These are phyloP conservation scores for Naganishia randhawae DNA, from an alignment of 768 basidiomycete species.

Conservation along the genomic window DNA sequence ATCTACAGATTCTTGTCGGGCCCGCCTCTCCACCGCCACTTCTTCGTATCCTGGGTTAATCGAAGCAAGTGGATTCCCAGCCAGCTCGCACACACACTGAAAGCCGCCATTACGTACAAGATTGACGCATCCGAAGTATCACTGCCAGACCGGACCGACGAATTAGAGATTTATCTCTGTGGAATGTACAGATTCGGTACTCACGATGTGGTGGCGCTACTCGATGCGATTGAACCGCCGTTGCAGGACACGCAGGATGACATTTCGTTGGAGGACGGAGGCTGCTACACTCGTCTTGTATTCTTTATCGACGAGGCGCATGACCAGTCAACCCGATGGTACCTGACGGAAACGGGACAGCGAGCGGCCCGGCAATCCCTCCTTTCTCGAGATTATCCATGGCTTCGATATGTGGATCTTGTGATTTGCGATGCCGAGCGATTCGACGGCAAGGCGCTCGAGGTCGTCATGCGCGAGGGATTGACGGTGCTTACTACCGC, in stretches of 20 bases:
- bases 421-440: background rate
- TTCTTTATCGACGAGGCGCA: background rate
- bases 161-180: conserved; percentile 10
- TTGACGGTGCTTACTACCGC: conserved; percentile 9
- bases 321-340: background rate
- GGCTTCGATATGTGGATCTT: conserved; percentile 11
- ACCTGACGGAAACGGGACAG: background rate
- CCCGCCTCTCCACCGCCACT: conserved; percentile 16
- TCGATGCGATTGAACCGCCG: conserved; percentile 14
- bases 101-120: conserved; percentile 19
- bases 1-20: conserved; percentile 1
- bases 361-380: background rate
- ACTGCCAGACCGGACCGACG: no score
- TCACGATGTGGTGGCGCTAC: conserved; percentile 3
- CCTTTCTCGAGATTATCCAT: background rate
- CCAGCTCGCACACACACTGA: background rate
- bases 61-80: conserved; percentile 3
- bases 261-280: background rate
- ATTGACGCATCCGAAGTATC: no score
- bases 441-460: background rate
- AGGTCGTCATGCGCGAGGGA: background rate
- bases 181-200: background rate
- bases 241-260: background rate
- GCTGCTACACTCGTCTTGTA: background rate
- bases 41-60: conserved; percentile 8